Evolutionary conservation across 2,329 filamentous ascomycete genomes (phyloP), one percentile per base, ranked within the genome.

Genomic region (Fusarium sp.): DNA sequence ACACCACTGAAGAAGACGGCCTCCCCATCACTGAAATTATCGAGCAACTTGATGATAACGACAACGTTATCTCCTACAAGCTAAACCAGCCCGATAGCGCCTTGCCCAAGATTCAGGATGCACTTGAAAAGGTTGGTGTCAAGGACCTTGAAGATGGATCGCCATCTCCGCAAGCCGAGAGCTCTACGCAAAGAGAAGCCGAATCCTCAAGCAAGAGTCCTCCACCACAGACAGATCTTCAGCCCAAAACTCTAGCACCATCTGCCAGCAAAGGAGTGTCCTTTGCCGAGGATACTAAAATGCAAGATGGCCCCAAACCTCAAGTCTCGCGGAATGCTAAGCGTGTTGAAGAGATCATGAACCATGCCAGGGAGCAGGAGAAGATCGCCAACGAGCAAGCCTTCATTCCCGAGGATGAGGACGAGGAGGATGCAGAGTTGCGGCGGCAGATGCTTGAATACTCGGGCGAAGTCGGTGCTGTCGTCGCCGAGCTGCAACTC

Each of bases 371-470:
- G 61, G 79, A 84, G 17, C 82, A 86, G 63, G 83, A 88, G 64
- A 73, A 71, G 9, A 75, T 80, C 27, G 75, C 78, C 25, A 71
- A 73, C 37, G 74, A 79, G 29, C 70, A 79, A 27, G 72, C 77
- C 2, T 78, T 92, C 11, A 83, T 90, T 13, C 90, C 92, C 2
- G 82, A 88, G 1, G 84, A 90, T 47, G 95, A 99, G 68, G 86
- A 89, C 0, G 80, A 84, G 11, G 93, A 96, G 64, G 94, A 97
- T 61, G 90, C 92, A 4, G 84, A 84, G 29, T 76, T 97, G 21
- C 88, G 95, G 6, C 86, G 88, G 53, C 88, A 97, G 70, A 98
- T 99, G 93, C 82, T 98, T 8, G 84, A 91, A 61, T 99, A 98
- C 72, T 89, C 97, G 75, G 88, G 89, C 39, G 94, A 98, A 74